Evolutionary conservation across 1,139 yeast genomes (phyloP).

Genomic region (Hansenula lynferdii): DNA sequence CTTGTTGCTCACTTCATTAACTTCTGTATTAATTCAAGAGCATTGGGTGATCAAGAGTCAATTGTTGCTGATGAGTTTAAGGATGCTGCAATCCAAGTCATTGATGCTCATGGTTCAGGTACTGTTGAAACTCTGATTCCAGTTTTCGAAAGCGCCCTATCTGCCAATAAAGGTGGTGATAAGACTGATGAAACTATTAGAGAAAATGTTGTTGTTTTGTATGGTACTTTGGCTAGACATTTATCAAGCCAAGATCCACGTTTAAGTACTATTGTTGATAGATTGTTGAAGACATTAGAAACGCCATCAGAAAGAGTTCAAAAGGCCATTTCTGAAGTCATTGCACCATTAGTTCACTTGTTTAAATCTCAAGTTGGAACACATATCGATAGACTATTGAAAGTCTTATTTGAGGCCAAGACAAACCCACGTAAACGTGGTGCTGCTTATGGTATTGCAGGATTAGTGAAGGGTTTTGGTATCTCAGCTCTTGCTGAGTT

Average conservation of each 20-base stretch:
- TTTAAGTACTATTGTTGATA: slow-evolving; percentile 57
- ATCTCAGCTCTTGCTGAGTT: slow-evolving; percentile 68
- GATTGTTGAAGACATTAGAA: slow-evolving; percentile 68
- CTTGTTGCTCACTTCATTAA: slow-evolving; percentile 47
- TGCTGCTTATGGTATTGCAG: slow-evolving; percentile 95
- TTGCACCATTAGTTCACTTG: slow-evolving; percentile 72
- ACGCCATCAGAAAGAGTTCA: slow-evolving; percentile 91
- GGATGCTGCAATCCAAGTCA: slow-evolving; percentile 79
- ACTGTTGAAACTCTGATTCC: slow-evolving; percentile 71
- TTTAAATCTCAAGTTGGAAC: slow-evolving; percentile 44
- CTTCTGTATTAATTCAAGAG: slow-evolving; percentile 56
- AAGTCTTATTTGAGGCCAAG: slow-evolving; percentile 49
- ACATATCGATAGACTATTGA: slow-evolving; percentile 55
- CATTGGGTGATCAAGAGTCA: slow-evolving; percentile 69
- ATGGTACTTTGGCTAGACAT: slow-evolving; percentile 87
- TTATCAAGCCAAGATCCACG: slow-evolving; percentile 60
- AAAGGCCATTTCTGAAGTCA: slow-evolving; percentile 77
- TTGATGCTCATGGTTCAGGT: slow-evolving; percentile 57
- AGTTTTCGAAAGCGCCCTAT: slow-evolving; percentile 57
- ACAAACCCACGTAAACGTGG: slow-evolving; percentile 69
- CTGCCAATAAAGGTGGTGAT: slow-evolving; percentile 38
- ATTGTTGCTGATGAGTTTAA: slow-evolving; percentile 79
- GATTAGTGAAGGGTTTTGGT: slow-evolving; percentile 88
- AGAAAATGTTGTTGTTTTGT: slow-evolving; percentile 78
- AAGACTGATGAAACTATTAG: slow-evolving; percentile 59